Base-by-base conservation (phyloP, 805 yeast species). In the Candida sphagnicola region DNA sequence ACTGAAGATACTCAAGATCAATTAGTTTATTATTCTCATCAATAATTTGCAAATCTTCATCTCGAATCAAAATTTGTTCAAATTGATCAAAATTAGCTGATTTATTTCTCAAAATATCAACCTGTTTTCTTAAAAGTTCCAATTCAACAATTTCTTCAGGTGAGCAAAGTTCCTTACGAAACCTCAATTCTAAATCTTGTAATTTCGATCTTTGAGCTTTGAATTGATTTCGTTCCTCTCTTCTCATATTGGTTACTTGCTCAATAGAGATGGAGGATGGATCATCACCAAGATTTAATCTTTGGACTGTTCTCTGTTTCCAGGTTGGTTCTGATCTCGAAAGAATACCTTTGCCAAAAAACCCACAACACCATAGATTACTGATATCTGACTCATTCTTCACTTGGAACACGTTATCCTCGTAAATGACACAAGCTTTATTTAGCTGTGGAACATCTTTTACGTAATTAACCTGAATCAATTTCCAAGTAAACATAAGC, bases 281-380 rank as follows among this genome's bases (percentile, higher is more conserved):
- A 25, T 38, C 41, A 53, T 35, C 71, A 18, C 58, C 72, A 28
- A 76, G 52, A 11, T 74, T 72, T 18, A 85, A 61, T 30, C 87
- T 59, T 34, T 80, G 67, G 26, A 40, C 60, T 1, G 87, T 78
- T 38, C 97, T 70, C n/a, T 66, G 68, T 32, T 56, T 60, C 97
- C 98, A 93, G 0, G 96, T 78, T 0, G 99, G 96, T 54, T 93
- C 97, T 41, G 95, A 84, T 46, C 99, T 70, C 25, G 96, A 85
- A 32, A 89, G 64, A 2, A 77, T 75, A 2, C 98, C 99, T 53
- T 91, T 93, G 5, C 99, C 99, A 55, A 88, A 93, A 54, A 89
- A 93, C 1, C 99, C 99, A 48, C 74, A 74, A 13, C 69, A 61
- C 98, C 98, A 93, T 2, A 93, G 62, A 28, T 60, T 59, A 15